These are phyloP conservation scores for Botrytis pseudocinerea DNA, from an alignment of 2,329 filamentous ascomycete species.

Conservation along the genomic window DNA sequence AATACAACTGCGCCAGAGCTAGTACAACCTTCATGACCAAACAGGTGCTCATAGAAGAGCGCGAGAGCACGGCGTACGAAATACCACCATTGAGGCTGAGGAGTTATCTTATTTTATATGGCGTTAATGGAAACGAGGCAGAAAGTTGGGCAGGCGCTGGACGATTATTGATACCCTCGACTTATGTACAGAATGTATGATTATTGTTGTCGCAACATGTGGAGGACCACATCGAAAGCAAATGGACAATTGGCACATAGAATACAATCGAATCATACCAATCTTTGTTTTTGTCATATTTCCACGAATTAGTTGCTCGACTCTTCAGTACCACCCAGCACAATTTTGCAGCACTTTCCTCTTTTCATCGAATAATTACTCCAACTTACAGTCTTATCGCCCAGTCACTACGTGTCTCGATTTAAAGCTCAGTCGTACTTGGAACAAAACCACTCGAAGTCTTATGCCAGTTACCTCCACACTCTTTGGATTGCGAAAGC, in stretches of 20 bases:
- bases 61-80: background rate
- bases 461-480: background rate
- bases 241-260: background rate
- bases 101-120: background rate
- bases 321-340: background rate
- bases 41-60: background rate
- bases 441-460: background rate
- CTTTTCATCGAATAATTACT: background rate
- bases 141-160: slow-evolving; percentile 7
- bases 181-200: slow-evolving; percentile 4
- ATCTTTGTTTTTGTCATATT: background rate
- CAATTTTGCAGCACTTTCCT: background rate
- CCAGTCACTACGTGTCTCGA: background rate
- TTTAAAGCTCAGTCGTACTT: background rate
- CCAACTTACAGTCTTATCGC: background rate
- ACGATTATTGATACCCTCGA: slow-evolving; percentile 21
- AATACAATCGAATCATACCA: background rate
- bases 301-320: background rate
- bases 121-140: background rate
- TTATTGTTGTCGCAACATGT: background rate
- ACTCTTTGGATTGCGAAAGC: background rate
- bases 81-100: background rate
- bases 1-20: slow-evolving; percentile 7
- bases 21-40: background rate
- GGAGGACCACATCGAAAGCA: background rate